Base-by-base conservation (phyloP, 257 asterid species). In the Coffea eugenioides region DNA sequence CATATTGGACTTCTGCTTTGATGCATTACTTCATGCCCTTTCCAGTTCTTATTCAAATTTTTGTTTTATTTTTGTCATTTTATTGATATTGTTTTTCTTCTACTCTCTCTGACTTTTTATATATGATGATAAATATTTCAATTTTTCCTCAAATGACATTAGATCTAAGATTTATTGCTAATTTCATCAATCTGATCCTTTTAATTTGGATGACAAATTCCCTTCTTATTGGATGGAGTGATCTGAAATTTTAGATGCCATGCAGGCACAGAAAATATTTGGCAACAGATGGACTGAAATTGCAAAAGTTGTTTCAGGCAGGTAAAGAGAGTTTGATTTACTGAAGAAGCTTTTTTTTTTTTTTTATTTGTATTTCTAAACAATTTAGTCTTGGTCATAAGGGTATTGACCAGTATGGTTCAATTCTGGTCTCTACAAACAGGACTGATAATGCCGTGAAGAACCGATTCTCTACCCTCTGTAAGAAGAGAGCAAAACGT, bases 221-320 rank as follows among this genome's bases (percentile, higher is more conserved):
- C 48, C 70, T 71, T 77, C 62, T 66, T 79, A 59, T 45, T 70
- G 61, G 73, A 71, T 83, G 34, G 80, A 57, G 25, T 83, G 82
- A 73, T 82, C 81, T 88, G 46, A 85, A 76, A 76, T 70, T 77
- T 74, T 6, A 73, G 48, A 52, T 68, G 82, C 52, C 80, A 71
- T 86, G 82, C 91, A 96, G 99, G 98, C 99, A n/a, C 99, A 96
- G 81, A 96, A 91, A 92, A 81, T 90, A 80, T 96, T 86, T 82
- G 99, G 99, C 79, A 96, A 96, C 82, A 87, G 98, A 83, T 96
- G 99, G 99, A 96, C 99, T 8, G 99, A 96, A 84, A 96, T 94
- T 56, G 98, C 99, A 31, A 96, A 96, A 92, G 99, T 96, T 87
- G 99, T 96, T 79, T 92, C 99, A 41, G 99, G 99, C 93, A 94